These are phyloP conservation scores for Solanum sitiens DNA, from an alignment of 257 asterid species.

Conservation along the genomic window DNA sequence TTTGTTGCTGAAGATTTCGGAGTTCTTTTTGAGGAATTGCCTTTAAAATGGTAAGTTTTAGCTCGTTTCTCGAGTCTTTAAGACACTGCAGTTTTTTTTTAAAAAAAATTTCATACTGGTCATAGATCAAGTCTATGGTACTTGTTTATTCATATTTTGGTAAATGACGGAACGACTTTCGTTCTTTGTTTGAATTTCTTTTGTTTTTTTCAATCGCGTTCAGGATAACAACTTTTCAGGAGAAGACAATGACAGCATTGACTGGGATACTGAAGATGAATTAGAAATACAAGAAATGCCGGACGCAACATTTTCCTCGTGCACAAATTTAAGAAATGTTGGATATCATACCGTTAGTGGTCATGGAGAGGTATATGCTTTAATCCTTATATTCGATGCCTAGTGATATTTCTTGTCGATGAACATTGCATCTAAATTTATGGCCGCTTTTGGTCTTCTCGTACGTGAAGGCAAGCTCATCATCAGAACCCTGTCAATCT, in stretches of 20 bases:
- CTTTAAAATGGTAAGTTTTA: neutral
- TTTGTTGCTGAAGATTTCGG: neutral
- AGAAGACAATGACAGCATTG: conserved; percentile 13
- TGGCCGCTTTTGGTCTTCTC: neutral
- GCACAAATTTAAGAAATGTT: neutral
- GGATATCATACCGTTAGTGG: neutral
- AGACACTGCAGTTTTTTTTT: neutral
- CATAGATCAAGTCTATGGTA: neutral
- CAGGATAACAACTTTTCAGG: conserved; percentile 14
- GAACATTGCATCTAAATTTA: neutral
- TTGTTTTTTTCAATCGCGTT: neutral
- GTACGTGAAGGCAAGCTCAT: conserved; percentile 15
- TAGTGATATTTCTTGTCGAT: neutral
- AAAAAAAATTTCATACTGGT: neutral
- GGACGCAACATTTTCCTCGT: neutral
- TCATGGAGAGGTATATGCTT: neutral
- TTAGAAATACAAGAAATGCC: conserved; percentile 12
- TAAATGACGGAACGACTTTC: neutral
- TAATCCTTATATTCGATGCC: neutral
- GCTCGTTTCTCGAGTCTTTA: neutral
- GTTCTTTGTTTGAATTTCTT: neutral
- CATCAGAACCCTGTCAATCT: conserved; percentile 6
- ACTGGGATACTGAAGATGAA: conserved; percentile 39
- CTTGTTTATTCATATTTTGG: neutral
- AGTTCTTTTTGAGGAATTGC: neutral